Conservation (phyloP, 2,329 filamentous ascomycete genomes). For the Thermothelomyces thermophilus region DNA sequence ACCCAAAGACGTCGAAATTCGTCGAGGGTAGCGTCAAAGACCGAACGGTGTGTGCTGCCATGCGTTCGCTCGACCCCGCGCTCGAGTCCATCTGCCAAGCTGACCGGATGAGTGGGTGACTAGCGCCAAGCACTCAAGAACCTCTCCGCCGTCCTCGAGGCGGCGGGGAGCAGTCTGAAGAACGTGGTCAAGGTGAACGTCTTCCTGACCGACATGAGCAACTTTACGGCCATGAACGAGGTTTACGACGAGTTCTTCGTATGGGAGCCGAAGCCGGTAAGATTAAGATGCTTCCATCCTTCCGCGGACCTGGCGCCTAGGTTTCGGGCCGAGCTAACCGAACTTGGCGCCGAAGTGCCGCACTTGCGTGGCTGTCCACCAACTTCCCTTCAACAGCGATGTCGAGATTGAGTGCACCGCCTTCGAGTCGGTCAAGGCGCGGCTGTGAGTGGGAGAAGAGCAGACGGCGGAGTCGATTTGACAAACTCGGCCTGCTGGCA, state of each 20-base stretch:
- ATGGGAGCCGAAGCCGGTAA: slow-evolving; percentile 40
- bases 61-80: neutral
- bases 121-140: slow-evolving; percentile 52
- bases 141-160: slow-evolving; percentile 52
- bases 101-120: neutral
- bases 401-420: slow-evolving; percentile 73
- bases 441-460: neutral
- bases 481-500: neutral
- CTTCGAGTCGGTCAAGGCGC: slow-evolving; percentile 16
- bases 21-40: slow-evolving; percentile 52
- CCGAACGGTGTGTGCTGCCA: slow-evolving; percentile 39
- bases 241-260: slow-evolving; percentile 46
- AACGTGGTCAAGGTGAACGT: slow-evolving; percentile 63
- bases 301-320: no score
- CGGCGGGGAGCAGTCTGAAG: slow-evolving; percentile 50
- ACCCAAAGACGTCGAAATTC: slow-evolving; percentile 47
- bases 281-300: slow-evolving; percentile 21
- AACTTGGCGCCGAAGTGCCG: slow-evolving; percentile 35
- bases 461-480: neutral
- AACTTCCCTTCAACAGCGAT: slow-evolving; percentile 62
- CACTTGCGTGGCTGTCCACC: slow-evolving; percentile 67
- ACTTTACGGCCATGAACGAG: slow-evolving; percentile 55
- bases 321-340: slow-evolving; percentile 14
- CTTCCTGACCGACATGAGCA: slow-evolving; percentile 57
- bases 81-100: neutral